Base-by-base conservation (phyloP, 768 basidiomycete species). In the Russula lepida region DNA sequence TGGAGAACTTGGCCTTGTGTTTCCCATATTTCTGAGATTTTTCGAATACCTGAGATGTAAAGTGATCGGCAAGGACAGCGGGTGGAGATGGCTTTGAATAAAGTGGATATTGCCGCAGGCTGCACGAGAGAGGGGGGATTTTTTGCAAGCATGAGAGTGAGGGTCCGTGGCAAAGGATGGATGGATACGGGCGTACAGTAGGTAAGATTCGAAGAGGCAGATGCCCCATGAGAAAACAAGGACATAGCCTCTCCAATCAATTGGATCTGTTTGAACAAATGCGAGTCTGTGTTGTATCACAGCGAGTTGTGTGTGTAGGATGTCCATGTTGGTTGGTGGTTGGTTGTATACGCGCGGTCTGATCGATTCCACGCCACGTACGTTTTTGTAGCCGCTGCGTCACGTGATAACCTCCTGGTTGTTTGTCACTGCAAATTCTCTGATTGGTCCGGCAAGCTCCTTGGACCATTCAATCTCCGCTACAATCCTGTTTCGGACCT, bases 11-110 rank as follows among this genome's bases (percentile, higher is more conserved):
- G 12, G 93, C 89, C 74, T 97, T 97, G 80, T 93, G 90, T 54
- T 81, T 83, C 21, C 93, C 92, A 74, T 99, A 99, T 44, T 79
- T 75, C 71, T 99, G 95, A 0, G 92, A 94, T 68, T 97, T 97
- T 63, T 84, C 78, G 72, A 95, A 95, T 15, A 84, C 84, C 2
- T 86, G 82, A 11, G 74, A 70, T 17, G 80, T 78, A 67, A 95
- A 85, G 70, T 92, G 86, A 1, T 73, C 72, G 4, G 81, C 84
- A 3, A 97, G 81, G 3, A 82, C 84, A 2, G 80, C 69, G 1
- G 92, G 92, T 0, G 89, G 93, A 39, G 79, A 77, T 0, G 77
- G 80, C 68, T 86, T 92, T 8, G 84, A 85, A 71, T 93, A 95
- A 49, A 90, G 77, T 3, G 90, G 90, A 68, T 90, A 89, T 72